A percentile compares a stretch with the other conserved stretches of the same genome.
phyloP scores from a whole-genome alignment of 2,329 filamentous ascomycete genomes.

The Elsinoe arachidis region DNA sequence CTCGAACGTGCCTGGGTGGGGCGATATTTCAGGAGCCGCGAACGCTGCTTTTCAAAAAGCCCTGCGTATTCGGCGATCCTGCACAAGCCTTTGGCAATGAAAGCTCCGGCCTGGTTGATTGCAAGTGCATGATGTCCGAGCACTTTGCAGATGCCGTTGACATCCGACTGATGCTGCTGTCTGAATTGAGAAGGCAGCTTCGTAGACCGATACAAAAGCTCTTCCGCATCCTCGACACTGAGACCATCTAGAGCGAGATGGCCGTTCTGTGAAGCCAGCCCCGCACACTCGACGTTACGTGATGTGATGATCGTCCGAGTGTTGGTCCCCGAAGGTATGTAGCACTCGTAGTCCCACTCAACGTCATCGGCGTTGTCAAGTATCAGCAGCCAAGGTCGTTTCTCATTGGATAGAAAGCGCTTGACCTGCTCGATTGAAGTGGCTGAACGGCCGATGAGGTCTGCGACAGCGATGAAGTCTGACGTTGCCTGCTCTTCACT shows the following conservation, averaged over 20 bases:
- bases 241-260: background rate
- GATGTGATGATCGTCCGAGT: background rate
- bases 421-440: slow-evolving; percentile 9
- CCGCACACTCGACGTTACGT: background rate
- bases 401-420: slow-evolving; percentile 17
- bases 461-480: slow-evolving; percentile 22
- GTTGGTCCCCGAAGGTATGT: background rate
- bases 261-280: background rate
- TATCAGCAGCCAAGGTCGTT: slow-evolving; percentile 20
- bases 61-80: slow-evolving; percentile 21
- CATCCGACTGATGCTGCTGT: background rate
- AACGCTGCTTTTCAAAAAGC: slow-evolving; percentile 20
- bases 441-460: background rate
- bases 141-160: background rate
- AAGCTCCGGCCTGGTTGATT: slow-evolving; percentile 25
- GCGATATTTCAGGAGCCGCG: slow-evolving; percentile 24
- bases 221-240: background rate
- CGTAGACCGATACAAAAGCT: background rate
- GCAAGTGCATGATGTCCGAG: slow-evolving; percentile 21
- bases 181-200: background rate
- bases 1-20: slow-evolving; percentile 25
- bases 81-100: slow-evolving; percentile 22
- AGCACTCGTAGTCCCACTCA: background rate
- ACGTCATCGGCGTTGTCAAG: slow-evolving; percentile 24
- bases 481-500: slow-evolving; percentile 19